Percentiles rank a stretch among this genome's conserved stretches.
phyloP scores from a whole-genome alignment of 2,329 filamentous ascomycete species.

The Colletotrichum sp. region DNA sequence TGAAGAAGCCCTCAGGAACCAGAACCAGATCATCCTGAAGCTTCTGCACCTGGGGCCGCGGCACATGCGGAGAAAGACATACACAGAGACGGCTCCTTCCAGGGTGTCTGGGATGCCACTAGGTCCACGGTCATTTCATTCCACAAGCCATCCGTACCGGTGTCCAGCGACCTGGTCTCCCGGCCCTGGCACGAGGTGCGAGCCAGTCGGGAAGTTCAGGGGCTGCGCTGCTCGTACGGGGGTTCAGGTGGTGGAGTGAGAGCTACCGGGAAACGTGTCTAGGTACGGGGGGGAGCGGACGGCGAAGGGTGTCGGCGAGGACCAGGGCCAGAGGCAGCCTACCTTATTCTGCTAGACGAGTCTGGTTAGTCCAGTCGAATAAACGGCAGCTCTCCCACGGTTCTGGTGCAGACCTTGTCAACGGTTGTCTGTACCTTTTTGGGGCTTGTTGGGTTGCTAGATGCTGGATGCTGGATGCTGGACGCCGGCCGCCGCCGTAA shows the following conservation, averaged over 20 bases:
- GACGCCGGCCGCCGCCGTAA: neutral
- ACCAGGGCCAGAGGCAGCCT: neutral
- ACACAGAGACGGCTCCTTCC: neutral
- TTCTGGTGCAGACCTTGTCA: neutral
- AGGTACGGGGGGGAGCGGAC: neutral
- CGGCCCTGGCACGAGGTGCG: neutral
- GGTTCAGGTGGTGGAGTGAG: neutral
- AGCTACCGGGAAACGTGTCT: neutral
- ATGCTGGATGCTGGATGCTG: neutral
- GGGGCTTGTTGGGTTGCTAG: neutral
- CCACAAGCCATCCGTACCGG: neutral
- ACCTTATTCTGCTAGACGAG: neutral
- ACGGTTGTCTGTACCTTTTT: neutral
- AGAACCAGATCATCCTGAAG: neutral
- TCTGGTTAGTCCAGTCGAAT: neutral
- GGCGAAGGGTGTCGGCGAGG: neutral
- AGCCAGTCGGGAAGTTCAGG: slow-evolving; percentile 13
- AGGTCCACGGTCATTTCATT: neutral
- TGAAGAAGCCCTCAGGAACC: neutral
- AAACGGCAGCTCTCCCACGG: neutral
- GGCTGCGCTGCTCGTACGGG: neutral
- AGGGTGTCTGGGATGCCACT: neutral
- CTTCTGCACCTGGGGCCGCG: neutral
- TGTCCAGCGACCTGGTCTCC: neutral
- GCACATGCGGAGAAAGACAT: neutral